Base-by-base conservation (phyloP, 192 early-diverging fungal species). In the Podila horticola region DNA sequence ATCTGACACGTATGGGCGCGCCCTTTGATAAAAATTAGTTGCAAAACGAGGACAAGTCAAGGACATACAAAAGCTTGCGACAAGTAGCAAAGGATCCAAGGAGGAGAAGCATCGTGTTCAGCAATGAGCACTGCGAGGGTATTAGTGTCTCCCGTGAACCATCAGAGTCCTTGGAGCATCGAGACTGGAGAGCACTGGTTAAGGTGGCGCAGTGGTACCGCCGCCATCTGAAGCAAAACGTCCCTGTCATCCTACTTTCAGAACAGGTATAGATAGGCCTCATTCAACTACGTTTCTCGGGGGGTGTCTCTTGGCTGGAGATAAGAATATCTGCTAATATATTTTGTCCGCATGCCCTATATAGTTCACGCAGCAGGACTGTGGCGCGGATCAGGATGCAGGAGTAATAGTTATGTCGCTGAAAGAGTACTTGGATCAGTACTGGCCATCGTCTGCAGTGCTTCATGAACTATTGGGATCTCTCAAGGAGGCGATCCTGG, bases 111-210 rank as follows among this genome's bases (percentile, higher is more conserved):
- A 79, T 91, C 2, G 83, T 93, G 15, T 94, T 94, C 73, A 88
- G 90, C 59, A 94, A 94, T 22, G 91, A 91, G 58, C 84, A 90
- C 11, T 94, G 90, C 69, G 71, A 74, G 0, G 82, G 77, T 2
- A 91, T 92, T 0, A 66, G 55, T 2, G 74, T 79, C 0, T 19
- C 52, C 24, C 75, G 86, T 34, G 60, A 75, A 48, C 77, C 82
- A 2, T 67, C 72, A 12, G 86, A 87, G 71, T 55, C 84, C 13
- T 50, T 79, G 19, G 81, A 63, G 5, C 72, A 75, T 7, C 83
- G 89, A 15, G 89, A 93, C 64, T 85, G 86, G 84, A 83, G 86
- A 13, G 92, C 91, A 3, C 79, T 92, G 29, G 69, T 84, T 28
- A 74, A 75, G 2, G 71, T 84, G 2, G 92, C 88, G 4, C 48